Evolutionary conservation across 306 rosid species (phyloP).

Genomic region (Cajanus cajan): DNA sequence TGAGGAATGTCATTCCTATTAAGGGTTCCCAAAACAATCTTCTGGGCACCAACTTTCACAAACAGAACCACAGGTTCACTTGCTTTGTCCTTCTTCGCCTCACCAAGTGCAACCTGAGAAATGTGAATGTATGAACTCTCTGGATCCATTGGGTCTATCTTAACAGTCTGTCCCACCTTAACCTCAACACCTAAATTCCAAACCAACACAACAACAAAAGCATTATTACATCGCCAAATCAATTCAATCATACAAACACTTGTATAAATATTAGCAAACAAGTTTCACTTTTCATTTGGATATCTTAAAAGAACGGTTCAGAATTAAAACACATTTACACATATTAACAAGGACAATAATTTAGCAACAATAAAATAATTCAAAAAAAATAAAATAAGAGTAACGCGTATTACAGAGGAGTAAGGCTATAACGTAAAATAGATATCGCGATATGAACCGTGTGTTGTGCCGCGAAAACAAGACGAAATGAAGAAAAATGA

Average conservation of each 20-base stretch:
- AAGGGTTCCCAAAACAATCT: conserved; percentile 71
- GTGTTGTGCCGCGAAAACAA: background rate
- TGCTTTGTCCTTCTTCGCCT: conserved; percentile 51
- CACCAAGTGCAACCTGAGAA: conserved; percentile 86
- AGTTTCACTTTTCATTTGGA: background rate
- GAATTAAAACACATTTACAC: background rate
- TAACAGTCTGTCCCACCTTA: conserved; percentile 58
- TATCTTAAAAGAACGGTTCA: background rate
- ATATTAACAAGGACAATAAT: background rate
- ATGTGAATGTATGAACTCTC: conserved; percentile 45
- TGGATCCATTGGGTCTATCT: conserved; percentile 32
- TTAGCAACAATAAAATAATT: background rate
- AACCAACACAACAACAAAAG: background rate
- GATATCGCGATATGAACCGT: background rate
- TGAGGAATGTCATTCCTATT: conserved; percentile 59
- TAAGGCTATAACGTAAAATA: background rate
- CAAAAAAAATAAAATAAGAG: background rate
- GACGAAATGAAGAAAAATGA: background rate
- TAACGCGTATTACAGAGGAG: background rate
- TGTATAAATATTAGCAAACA: background rate
- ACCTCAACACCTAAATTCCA: conserved; percentile 76
- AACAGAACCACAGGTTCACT: conserved; percentile 47
- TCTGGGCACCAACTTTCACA: conserved; percentile 50
- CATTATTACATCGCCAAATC: background rate
- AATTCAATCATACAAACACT: background rate